phyloP scores from a whole-genome alignment of 1,139 yeast species.

The Pichia sp. region DNA sequence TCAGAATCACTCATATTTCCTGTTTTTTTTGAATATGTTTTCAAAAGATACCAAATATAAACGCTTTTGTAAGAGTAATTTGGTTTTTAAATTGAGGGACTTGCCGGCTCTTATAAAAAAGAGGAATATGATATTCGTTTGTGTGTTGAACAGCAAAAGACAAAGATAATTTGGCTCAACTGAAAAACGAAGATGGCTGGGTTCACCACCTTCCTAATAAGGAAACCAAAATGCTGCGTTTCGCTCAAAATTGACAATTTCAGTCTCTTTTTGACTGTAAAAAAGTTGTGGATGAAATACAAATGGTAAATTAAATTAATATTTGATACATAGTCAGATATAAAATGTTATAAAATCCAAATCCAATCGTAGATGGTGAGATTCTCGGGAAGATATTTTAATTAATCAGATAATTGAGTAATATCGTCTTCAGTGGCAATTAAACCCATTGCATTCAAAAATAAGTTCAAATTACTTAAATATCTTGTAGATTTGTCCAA shows the following conservation, averaged over 20 bases:
- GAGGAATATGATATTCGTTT: not conserved
- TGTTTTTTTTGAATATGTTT: not conserved
- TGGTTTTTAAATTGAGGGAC: not conserved
- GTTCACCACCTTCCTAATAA: not conserved
- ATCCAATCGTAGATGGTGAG: not conserved
- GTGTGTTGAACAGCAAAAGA: not conserved
- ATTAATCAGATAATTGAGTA: constrained; percentile 35
- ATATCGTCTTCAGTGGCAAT: constrained; percentile 72
- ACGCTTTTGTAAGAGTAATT: too few relatives aligned
- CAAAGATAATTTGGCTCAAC: not conserved
- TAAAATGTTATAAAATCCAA: not conserved
- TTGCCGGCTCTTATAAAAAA: not conserved
- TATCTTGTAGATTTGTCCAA: constrained; percentile 56
- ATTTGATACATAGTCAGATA: not conserved
- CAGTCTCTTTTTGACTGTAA: not conserved
- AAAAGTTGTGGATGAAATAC: not conserved
- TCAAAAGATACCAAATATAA: not conserved
- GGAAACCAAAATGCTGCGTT: not conserved
- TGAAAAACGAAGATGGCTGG: constrained; percentile 3
- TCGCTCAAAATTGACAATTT: not conserved
- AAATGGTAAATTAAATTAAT: not conserved
- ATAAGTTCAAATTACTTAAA: constrained; percentile 78
- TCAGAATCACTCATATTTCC: not conserved
- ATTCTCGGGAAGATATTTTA: not conserved
- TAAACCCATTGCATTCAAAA: constrained; percentile 93